Conservation (phyloP, 164 flowering plant genomes). For the Aristolochia californica region DNA sequence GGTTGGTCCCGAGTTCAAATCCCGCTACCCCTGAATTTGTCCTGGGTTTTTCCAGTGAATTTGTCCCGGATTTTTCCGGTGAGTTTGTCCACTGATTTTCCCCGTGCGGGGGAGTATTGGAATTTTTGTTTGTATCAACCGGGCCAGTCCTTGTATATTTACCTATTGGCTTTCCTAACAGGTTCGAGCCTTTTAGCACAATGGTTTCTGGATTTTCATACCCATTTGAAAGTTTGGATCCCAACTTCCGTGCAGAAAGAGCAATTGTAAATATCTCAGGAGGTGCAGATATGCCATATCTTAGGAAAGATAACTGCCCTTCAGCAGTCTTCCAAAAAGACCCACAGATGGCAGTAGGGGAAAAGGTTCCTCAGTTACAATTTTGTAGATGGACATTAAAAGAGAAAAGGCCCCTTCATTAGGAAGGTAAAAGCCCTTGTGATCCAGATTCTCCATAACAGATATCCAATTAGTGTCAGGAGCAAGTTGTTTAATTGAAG, state of each 20-base stretch:
- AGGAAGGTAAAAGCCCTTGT: conserved; percentile 81
- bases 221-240: conserved; percentile 39
- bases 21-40: too few species aligned
- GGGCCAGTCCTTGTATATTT: too few species aligned
- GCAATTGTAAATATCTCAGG: conserved; percentile 74
- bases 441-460: conserved; percentile 83
- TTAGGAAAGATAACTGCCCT: conserved; percentile 77
- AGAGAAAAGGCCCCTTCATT: conserved; percentile 59
- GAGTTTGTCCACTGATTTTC: too few species aligned
- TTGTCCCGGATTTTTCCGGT: too few species aligned
- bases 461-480: conserved; percentile 62
- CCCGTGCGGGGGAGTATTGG: too few species aligned
- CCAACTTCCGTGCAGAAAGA: conserved; percentile 61
- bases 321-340: conserved; percentile 76
- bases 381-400: conserved; percentile 58
- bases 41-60: too few species aligned
- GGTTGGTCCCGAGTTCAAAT: too few species aligned
- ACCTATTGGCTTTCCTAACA: too few species aligned
- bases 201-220: conserved; percentile 55
- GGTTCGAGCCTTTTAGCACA: too few species aligned
- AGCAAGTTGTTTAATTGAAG: conserved; percentile 80
- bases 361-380: conserved; percentile 64
- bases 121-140: too few species aligned
- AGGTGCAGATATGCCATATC: conserved; percentile 63
- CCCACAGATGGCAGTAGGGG: conserved; percentile 78